These are phyloP conservation scores for Begonia peltatifolia DNA, from an alignment of 306 rosid genomes.

Conservation along the genomic window DNA sequence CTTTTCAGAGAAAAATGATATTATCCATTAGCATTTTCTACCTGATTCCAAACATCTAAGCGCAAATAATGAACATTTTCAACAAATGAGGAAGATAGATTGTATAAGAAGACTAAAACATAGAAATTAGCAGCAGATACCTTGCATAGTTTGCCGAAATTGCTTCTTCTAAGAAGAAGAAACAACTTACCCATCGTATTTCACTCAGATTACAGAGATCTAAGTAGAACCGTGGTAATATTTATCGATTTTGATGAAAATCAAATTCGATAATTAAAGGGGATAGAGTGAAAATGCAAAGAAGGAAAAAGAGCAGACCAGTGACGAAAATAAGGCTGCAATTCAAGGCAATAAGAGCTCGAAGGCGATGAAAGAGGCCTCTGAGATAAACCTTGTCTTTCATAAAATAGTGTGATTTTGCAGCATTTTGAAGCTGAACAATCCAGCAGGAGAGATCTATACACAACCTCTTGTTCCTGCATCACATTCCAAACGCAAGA, in stretches of 20 bases:
- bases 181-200: background rate
- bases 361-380: constrained; percentile 67
- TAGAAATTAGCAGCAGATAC: too few species aligned
- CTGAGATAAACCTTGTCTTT: constrained; percentile 43
- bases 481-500: constrained; percentile 15
- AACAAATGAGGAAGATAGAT: too few species aligned
- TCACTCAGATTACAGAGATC: too few species aligned
- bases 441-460: constrained; percentile 83
- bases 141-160: too few species aligned
- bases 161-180: background rate
- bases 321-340: constrained; percentile 53
- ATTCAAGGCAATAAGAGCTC: constrained; percentile 71
- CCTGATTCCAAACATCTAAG: too few species aligned
- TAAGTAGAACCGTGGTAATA: background rate
- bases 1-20: too few species aligned
- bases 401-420: constrained; percentile 35
- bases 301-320: constrained; percentile 19
- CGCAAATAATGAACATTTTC: too few species aligned
- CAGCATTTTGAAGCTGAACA: constrained; percentile 58
- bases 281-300: too few species aligned
- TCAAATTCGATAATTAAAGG: background rate
- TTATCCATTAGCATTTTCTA: too few species aligned
- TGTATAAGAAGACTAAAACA: too few species aligned
- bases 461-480: constrained; percentile 72
- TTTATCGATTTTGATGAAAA: background rate